Conservation (phyloP, 2,329 filamentous ascomycete genomes). For the Fonsecaea erecta region DNA sequence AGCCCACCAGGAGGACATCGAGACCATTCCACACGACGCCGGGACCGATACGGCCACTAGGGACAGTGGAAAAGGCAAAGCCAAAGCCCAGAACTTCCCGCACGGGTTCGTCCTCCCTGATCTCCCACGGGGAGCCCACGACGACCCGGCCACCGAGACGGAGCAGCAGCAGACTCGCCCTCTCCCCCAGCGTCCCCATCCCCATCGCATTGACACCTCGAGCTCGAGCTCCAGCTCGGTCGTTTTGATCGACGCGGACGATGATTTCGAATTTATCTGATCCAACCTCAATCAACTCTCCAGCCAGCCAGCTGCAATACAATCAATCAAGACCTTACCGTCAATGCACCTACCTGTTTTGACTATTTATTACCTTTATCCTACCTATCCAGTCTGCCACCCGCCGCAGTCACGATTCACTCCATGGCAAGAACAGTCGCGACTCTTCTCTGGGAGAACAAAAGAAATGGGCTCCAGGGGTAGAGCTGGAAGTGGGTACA, state of each 20-base stretch:
- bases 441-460: too few species aligned
- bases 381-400: too few species aligned
- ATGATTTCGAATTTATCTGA: conserved; percentile 15
- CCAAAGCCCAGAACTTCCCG: conserved; percentile 12
- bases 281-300: too few species aligned
- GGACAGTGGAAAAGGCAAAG: conserved; percentile 17
- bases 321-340: too few species aligned
- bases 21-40: not conserved
- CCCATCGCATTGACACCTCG: not conserved
- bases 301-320: too few species aligned
- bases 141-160: not conserved
- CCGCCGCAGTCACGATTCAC: too few species aligned
- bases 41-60: conserved; percentile 30
- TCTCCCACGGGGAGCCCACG: not conserved
- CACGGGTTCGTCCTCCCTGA: not conserved
- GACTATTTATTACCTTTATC: too few species aligned
- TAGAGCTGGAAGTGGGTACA: too few species aligned
- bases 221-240: not conserved
- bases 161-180: not conserved
- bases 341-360: too few species aligned
- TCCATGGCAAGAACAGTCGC: too few species aligned
- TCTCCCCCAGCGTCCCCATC: not conserved
- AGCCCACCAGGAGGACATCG: not conserved
- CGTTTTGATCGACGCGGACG: conserved; percentile 2
- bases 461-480: too few species aligned